Evolutionary conservation across 352 stramenopile genomes (phyloP).

Genomic region (Globisporangium orthogonon): DNA sequence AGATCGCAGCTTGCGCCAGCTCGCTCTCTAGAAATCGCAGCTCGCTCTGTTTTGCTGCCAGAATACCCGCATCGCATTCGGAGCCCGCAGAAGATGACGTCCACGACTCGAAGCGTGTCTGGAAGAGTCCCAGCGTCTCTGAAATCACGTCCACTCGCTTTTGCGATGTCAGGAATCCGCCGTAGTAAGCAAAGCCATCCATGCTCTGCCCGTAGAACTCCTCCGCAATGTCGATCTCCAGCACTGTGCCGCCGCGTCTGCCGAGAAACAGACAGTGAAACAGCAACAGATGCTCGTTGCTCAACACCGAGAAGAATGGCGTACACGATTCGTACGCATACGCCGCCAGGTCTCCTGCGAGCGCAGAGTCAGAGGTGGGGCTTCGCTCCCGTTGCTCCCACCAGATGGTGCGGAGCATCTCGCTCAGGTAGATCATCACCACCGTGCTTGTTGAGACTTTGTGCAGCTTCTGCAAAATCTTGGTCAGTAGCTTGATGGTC

Average conservation of each 20-base stretch:
- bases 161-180: conserved; percentile 23
- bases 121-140: conserved; percentile 34
- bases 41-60: conserved; percentile 20
- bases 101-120: conserved; percentile 36
- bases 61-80: conserved; percentile 6
- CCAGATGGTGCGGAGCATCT: conserved; percentile 40
- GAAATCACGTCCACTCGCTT: conserved; percentile 52
- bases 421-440: conserved; percentile 62
- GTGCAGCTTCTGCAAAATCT: conserved; percentile 67
- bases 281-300: conserved; percentile 55
- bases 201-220: conserved; percentile 57
- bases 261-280: conserved; percentile 49
- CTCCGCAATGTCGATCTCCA: conserved; percentile 13
- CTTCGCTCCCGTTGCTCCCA: conserved; percentile 19
- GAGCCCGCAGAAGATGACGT: conserved; percentile 14
- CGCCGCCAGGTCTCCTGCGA: conserved; percentile 36
- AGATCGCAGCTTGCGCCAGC: conserved; percentile 24
- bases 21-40: conserved; percentile 30
- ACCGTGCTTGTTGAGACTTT: conserved; percentile 49
- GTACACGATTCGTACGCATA: conserved; percentile 70
- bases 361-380: background rate
- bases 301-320: conserved; percentile 58
- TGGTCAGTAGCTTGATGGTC: conserved; percentile 67
- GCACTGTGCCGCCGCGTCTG: conserved; percentile 8
- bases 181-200: conserved; percentile 25